A percentile compares a stretch with the other conserved stretches of the same genome.
phyloP scores from a whole-genome alignment of 768 basidiomycete species.

The Strobilomyces dryophilus region DNA sequence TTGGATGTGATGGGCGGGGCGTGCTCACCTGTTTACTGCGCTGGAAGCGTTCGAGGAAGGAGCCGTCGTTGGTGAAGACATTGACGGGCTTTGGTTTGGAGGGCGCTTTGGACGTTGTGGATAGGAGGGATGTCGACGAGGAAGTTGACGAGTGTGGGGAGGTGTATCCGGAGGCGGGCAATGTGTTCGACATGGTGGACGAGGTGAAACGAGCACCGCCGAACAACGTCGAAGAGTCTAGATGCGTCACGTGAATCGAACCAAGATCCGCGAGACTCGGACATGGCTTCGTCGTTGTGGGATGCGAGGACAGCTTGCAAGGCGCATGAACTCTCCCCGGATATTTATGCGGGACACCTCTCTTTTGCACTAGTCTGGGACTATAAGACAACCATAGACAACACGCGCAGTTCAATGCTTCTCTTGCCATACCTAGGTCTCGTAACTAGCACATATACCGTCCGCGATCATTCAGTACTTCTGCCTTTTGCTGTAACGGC shows the following conservation, averaged over 20 bases:
- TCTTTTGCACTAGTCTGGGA: no score
- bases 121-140: constrained; percentile 7
- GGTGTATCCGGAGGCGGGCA: constrained; percentile 1
- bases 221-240: neutral
- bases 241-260: neutral
- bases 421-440: no score
- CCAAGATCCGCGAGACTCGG: no score
- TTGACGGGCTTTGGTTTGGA: constrained; percentile 47
- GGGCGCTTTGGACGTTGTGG: constrained; percentile 13
- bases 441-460: no score
- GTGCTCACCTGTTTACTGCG: constrained; percentile 48
- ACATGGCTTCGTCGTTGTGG: no score
- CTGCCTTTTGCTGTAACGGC: no score
- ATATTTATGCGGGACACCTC: no score
- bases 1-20: neutral
- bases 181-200: constrained; percentile 10
- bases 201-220: neutral
- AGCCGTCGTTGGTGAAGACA: constrained; percentile 67
- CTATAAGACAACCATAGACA: no score
- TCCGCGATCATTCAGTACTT: no score
- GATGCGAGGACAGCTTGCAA: no score
- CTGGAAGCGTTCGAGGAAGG: constrained; percentile 63
- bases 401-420: no score
- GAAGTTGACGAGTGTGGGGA: constrained; percentile 15
- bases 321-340: no score